Base-by-base conservation (phyloP, 495 filamentous ascomycete genomes). In the Podospora sp. region DNA sequence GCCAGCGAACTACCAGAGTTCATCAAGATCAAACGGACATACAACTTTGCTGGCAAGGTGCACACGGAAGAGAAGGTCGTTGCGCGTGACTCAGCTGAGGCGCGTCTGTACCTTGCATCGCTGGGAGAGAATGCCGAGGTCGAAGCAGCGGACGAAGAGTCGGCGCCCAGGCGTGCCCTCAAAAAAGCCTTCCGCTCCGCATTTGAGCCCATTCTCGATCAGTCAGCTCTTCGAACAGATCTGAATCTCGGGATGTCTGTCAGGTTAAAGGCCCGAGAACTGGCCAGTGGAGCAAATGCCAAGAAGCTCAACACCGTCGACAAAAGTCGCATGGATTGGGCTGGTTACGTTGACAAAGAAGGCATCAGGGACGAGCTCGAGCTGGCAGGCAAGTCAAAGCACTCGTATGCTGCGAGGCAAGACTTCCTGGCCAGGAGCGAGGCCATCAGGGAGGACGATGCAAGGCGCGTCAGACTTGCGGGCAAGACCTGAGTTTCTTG, bases 301-400 rank as follows among this genome's bases (percentile, higher is more conserved):
- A 88, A 90, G 74, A 97, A 97, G 74, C 85, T 98, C 73, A 98
- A 97, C 75, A 96, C 94, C 0, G 90, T 99, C 24, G 93, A 98
- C 80, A 99, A 99, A 82, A 94, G 91, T 40, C 84, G 91, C 60
- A 84, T 97, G 80, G 95, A 99, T 75, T 99, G 95, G 95, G 92
- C 92, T 4, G 90, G 90, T 52, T 96, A 92, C 72, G 96, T 98
- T 57, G 94, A 98, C 73, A 84, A 92, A 65, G 91, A 94, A 70
- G 96, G 95, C 1, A 90, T 99, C 78, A 88, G 88, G 71, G 95
- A 97, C 73, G 95, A 99, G 76, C 84, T 99, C 65, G 89, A 90
- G 71, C 84, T 88, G 55, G 90, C 92, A 68, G 92, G 92, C 72
- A 93, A 90, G 79, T 90, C 88, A 12, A 95, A 95, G 77, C 88